phyloP scores from a whole-genome alignment of 306 rosid species.

The Citrullus mucosospermus region DNA sequence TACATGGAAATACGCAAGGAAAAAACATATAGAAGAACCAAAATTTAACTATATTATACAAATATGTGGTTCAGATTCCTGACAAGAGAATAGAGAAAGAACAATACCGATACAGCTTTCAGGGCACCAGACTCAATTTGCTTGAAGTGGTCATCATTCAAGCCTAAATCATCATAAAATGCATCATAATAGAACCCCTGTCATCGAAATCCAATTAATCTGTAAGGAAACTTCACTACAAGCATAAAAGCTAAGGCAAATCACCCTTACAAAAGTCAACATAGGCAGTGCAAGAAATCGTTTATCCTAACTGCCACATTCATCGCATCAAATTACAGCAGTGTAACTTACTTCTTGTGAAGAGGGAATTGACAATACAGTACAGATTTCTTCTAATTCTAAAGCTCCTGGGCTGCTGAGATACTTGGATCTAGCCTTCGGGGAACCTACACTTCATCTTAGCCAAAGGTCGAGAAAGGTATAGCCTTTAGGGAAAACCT shows the following conservation, averaged over 20 bases:
- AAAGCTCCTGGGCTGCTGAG: not conserved
- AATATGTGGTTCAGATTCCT: not conserved
- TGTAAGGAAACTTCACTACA: not conserved
- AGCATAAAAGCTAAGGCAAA: not conserved
- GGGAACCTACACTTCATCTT: not conserved
- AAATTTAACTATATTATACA: not conserved
- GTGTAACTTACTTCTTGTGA: not conserved
- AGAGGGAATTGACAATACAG: not conserved
- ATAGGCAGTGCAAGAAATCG: not conserved
- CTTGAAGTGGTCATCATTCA: slow-evolving; percentile 89
- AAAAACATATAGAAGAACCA: not conserved
- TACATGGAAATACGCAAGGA: not conserved
- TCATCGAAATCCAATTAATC: slow-evolving; percentile 12
- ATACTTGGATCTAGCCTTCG: not conserved
- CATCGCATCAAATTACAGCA: not conserved
- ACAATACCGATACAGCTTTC: slow-evolving; percentile 66
- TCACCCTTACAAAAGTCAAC: not conserved
- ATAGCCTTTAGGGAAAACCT: not conserved
- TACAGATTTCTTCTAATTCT: not conserved
- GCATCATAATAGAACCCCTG: slow-evolving; percentile 97
- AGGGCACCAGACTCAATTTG: slow-evolving; percentile 47
- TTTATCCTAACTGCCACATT: not conserved
- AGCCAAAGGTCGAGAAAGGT: too few species aligned
- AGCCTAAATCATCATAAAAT: slow-evolving; percentile 73
- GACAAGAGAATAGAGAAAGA: slow-evolving; percentile 10